phyloP scores from a whole-genome alignment of 192 early-diverging fungal species.

The Coemansia sp. region DNA sequence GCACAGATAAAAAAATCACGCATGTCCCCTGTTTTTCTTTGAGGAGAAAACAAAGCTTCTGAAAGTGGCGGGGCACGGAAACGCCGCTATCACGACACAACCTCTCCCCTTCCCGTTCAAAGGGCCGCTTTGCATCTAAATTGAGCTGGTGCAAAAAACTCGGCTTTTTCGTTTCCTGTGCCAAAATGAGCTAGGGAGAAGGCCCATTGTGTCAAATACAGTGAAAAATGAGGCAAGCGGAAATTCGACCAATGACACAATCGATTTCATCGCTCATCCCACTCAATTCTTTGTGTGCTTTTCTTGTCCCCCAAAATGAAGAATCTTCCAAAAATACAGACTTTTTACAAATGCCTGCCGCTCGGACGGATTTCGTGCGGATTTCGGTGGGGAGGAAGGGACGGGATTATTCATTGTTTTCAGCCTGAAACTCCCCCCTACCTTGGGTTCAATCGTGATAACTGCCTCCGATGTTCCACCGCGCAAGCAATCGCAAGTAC shows the following conservation, averaged over 20 bases:
- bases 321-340: no score
- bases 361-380: no score
- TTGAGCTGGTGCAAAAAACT: slow-evolving; percentile 2
- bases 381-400: no score
- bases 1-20: not conserved
- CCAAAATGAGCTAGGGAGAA: not conserved
- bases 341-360: no score
- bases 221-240: not conserved
- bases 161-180: not conserved
- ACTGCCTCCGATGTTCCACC: slow-evolving; percentile 6
- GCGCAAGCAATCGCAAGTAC: not conserved
- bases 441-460: not conserved
- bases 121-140: not conserved
- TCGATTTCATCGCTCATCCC: no score
- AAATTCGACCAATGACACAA: not conserved
- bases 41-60: no score
- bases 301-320: no score
- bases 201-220: no score
- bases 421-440: not conserved
- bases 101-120: not conserved
- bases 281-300: no score
- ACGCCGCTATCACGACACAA: not conserved
- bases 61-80: not conserved
- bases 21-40: no score
- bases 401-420: no score